Evolutionary conservation across 305 asterid species (phyloP), one percentile per base, ranked within the genome.

Genomic region (Plantago rigida): DNA sequence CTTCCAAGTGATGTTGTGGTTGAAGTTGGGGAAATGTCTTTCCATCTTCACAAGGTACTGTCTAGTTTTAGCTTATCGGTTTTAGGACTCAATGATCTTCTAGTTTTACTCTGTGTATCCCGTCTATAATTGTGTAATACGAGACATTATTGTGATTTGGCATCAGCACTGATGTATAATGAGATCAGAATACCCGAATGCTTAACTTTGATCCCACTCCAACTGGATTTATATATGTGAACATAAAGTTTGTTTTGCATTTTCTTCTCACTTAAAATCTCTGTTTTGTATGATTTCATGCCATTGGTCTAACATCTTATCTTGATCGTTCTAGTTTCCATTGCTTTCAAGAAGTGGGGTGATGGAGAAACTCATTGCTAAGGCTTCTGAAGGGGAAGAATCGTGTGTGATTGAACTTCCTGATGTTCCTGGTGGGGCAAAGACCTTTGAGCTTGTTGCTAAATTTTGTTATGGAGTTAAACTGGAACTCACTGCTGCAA

Each of bases 1-100:
- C 94, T 90, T 59, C 97, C 97, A 28, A 90, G 96, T 60, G 97
- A 90, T 79, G 75, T 90, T 19, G 78, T 83, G 65, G 96, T 90
- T 17, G 95, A 85, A 78, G 95, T 90, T 77, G 96, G 79, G 65
- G 95, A 85, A 66, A 90, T 90, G 97, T 81, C 97, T 14, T 90
- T 90, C 76, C 96, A 87, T 77, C 96, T 90, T 56, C 97, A 90
- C 83, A 90, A 87, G 96, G 97, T 89, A 81, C 65, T 19, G 19
- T 64, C 58, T 52, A 47, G 2, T 3, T 36, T 50, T 47, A n/a
- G 5, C 4, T 50, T 36, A 31, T 36, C 19, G 17, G 13, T 17
- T 5, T 9, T 51, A 1, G 12, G 22, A 22, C 9, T 13, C 17
- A 13, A 50, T n/a, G 13, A 22, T 56, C 9, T 42, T 24, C 60